Evolutionary conservation across 1,139 yeast genomes (phyloP).

Genomic region (Pichia sp.): DNA sequence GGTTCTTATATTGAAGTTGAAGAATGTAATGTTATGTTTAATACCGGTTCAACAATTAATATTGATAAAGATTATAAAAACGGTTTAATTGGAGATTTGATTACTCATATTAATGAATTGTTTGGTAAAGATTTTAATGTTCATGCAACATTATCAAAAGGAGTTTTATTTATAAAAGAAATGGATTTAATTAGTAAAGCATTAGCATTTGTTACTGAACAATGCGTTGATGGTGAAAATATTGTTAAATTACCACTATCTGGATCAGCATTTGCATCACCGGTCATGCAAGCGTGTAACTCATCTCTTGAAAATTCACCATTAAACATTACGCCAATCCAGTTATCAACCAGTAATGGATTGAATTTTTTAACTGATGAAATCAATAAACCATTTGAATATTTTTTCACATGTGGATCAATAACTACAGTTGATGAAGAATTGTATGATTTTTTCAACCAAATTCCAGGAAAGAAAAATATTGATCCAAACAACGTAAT

Average conservation of each 20-base stretch:
- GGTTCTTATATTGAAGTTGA: conserved; percentile 68
- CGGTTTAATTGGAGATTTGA: conserved; percentile 74
- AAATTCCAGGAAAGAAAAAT: conserved; percentile 8
- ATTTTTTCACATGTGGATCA: conserved; percentile 60
- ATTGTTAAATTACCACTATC: conserved; percentile 15
- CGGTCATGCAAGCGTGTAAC: conserved; percentile 19
- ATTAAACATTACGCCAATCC: background rate
- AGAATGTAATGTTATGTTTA: conserved; percentile 71
- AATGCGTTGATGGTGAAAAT: conserved; percentile 16
- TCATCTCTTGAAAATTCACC: conserved; percentile 8
- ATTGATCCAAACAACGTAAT: conserved; percentile 37
- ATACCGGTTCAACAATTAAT: conserved; percentile 52
- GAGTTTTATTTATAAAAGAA: conserved; percentile 63
- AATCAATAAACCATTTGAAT: conserved; percentile 25
- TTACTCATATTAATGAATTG: conserved; percentile 76
- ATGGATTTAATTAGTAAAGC: conserved; percentile 49
- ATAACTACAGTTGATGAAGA: conserved; percentile 67
- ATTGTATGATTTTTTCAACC: conserved; percentile 55
- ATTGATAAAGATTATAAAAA: conserved; percentile 65
- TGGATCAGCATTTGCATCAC: conserved; percentile 22
- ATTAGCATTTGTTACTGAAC: conserved; percentile 37
- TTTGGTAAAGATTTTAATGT: conserved; percentile 53
- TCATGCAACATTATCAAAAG: conserved; percentile 71
- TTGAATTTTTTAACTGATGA: background rate
- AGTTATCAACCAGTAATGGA: background rate